A percentile compares a stretch with the other conserved stretches of the same genome.
Conservation (phyloP, 768 basidiomycete genomes). For the Phylloporus sp. region DNA sequence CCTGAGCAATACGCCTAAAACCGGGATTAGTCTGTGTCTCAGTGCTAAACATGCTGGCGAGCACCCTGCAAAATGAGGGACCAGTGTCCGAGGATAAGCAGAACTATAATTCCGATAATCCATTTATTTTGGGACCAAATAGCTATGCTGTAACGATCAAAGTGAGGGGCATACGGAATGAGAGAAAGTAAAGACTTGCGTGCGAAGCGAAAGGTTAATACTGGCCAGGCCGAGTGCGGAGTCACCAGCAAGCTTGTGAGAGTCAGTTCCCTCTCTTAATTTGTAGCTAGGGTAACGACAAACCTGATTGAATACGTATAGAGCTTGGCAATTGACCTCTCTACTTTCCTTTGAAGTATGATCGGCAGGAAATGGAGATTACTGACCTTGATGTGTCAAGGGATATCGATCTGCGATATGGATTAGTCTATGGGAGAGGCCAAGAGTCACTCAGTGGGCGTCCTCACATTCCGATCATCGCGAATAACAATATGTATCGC, state of each 20-base stretch:
- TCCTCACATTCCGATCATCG: slow-evolving; percentile 46
- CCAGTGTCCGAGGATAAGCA: slow-evolving; percentile 67
- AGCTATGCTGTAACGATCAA: slow-evolving; percentile 44
- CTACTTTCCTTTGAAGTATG: slow-evolving; percentile 18
- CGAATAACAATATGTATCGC: slow-evolving; percentile 42
- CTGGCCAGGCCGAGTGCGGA: slow-evolving; percentile 43
- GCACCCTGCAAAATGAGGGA: slow-evolving; percentile 62
- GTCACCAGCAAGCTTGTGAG: slow-evolving; percentile 38
- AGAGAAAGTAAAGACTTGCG: slow-evolving; percentile 25
- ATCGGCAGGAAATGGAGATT: background rate
- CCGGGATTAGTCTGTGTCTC: background rate
- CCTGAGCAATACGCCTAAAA: slow-evolving; percentile 54
- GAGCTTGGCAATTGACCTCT: slow-evolving; percentile 40
- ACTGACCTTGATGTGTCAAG: slow-evolving; percentile 33
- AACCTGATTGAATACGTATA: slow-evolving; percentile 49
- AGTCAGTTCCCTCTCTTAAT: background rate
- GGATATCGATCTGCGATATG: slow-evolving; percentile 27
- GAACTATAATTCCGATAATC: slow-evolving; percentile 46
- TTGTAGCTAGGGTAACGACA: background rate
- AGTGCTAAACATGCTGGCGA: background rate
- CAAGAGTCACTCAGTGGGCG: background rate
- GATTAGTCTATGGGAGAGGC: background rate
- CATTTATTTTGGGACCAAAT: slow-evolving; percentile 60
- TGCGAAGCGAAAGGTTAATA: slow-evolving; percentile 45
- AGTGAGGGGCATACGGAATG: slow-evolving; percentile 1